These are phyloP conservation scores for Astraeus odoratus DNA, from an alignment of 768 basidiomycete species.

Conservation along the genomic window DNA sequence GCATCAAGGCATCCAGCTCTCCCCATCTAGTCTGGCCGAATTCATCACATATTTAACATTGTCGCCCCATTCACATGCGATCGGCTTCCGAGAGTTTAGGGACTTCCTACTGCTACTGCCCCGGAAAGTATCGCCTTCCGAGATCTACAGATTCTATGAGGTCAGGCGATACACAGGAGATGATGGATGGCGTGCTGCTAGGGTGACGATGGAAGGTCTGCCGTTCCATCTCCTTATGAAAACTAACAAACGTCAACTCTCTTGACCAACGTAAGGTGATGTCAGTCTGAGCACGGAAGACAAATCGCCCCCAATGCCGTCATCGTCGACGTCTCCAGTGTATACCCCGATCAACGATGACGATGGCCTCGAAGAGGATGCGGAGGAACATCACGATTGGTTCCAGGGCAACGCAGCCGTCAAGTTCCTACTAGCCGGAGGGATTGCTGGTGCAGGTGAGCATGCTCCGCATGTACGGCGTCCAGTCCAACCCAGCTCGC, in stretches of 20 bases:
- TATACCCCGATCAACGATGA: conserved; percentile 22
- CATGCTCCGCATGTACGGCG: conserved; percentile 1
- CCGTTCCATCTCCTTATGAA: conserved; percentile 9
- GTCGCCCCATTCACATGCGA: conserved; percentile 58
- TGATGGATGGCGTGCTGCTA: conserved; percentile 71
- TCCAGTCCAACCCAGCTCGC: conserved; percentile 5
- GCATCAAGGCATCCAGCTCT: conserved; percentile 60
- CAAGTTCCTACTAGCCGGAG: conserved; percentile 90
- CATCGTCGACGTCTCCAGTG: conserved; percentile 9
- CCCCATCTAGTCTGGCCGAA: conserved; percentile 63
- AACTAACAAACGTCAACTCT: conserved; percentile 13
- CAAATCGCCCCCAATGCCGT: conserved; percentile 37
- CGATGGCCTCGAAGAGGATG: conserved; percentile 46
- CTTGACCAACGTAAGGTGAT: conserved; percentile 49
- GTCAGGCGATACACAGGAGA: conserved; percentile 59
- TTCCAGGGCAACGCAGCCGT: conserved; percentile 68
- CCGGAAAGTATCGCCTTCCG: conserved; percentile 68
- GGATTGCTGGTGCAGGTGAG: conserved; percentile 89
- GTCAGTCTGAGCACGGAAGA: conserved; percentile 75
- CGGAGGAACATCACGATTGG: conserved; percentile 53
- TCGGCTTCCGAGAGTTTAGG: conserved; percentile 82
- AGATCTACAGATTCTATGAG: conserved; percentile 83
- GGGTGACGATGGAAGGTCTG: conserved; percentile 87
- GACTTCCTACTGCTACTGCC: conserved; percentile 87
- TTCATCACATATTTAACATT: conserved; percentile 75